phyloP scores from a whole-genome alignment of 345 rosid species.

The Reutealis trisperma region DNA sequence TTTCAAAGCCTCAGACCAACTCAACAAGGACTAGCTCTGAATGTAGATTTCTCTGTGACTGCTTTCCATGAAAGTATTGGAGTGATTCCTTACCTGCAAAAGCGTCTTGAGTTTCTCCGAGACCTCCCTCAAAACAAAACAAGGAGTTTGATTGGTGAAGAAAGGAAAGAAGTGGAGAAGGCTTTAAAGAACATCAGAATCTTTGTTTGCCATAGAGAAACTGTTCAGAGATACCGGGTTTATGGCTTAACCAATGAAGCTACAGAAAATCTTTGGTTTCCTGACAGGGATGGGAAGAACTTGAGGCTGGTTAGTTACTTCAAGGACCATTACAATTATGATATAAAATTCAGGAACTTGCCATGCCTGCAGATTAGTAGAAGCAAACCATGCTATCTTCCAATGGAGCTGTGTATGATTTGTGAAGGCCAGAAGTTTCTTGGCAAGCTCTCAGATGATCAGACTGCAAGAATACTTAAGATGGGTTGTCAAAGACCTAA shows the following conservation, averaged over 20 bases:
- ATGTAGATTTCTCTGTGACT: constrained; percentile 82
- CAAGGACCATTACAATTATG: constrained; percentile 78
- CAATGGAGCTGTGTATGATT: constrained; percentile 93
- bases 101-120: constrained; percentile 73
- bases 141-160: constrained; percentile 61
- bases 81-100: constrained; percentile 83
- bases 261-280: constrained; percentile 75
- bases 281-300: constrained; percentile 75
- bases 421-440: constrained; percentile 99
- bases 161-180: constrained; percentile 85
- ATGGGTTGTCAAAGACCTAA: constrained; percentile 94
- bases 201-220: constrained; percentile 94
- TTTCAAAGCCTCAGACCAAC: constrained; percentile 95
- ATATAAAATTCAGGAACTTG: constrained; percentile 73
- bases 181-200: constrained; percentile 75
- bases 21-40: constrained; percentile 92
- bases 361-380: constrained; percentile 93
- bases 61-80: constrained; percentile 95
- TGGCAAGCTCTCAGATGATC: constrained; percentile 95
- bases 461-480: constrained; percentile 82
- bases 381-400: constrained; percentile 92
- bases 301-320: constrained; percentile 78
- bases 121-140: constrained; percentile 74
- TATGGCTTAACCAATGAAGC: constrained; percentile 75
- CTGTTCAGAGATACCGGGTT: constrained; percentile 84